Conservation (phyloP, 495 filamentous ascomycete species). For the Sporormia fimetaria region DNA sequence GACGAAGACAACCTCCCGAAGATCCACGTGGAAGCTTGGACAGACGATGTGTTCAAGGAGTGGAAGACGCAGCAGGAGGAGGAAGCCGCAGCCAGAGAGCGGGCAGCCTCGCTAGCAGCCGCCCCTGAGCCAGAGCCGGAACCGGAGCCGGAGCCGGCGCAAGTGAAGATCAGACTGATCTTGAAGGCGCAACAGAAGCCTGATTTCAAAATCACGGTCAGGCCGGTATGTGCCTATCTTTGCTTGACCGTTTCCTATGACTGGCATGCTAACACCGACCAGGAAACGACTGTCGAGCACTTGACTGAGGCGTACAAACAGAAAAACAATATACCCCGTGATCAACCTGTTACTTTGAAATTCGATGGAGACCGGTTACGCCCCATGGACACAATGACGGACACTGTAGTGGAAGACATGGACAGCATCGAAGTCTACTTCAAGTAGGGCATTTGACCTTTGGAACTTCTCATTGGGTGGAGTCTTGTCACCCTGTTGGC, state of each 20-base stretch:
- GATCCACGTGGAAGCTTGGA: conserved; percentile 46
- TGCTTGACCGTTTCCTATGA: background rate
- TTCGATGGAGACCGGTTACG: conserved; percentile 75
- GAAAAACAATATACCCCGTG: conserved; percentile 35
- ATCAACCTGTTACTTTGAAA: conserved; percentile 47
- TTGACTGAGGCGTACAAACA: conserved; percentile 44
- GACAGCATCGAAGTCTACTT: conserved; percentile 39
- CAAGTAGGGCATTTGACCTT: conserved; percentile 7
- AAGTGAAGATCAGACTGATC: conserved; percentile 41
- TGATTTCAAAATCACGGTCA: conserved; percentile 49
- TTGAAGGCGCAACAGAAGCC: conserved; percentile 45
- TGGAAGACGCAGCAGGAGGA: conserved; percentile 30
- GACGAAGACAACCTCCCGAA: conserved; percentile 26
- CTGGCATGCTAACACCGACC: background rate
- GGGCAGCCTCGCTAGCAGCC: conserved; percentile 17
- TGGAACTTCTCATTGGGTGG: background rate
- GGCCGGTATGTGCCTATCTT: conserved; percentile 34
- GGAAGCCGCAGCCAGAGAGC: conserved; percentile 33
- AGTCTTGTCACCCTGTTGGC: background rate
- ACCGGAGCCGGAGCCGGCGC: conserved; percentile 25
- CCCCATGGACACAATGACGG: conserved; percentile 46
- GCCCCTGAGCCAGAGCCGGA: conserved; percentile 17
- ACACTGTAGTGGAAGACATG: conserved; percentile 67
- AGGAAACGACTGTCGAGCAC: conserved; percentile 44
- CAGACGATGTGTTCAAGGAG: conserved; percentile 38